phyloP scores from a whole-genome alignment of 495 filamentous ascomycete genomes.

The Pyronema domesticum region DNA sequence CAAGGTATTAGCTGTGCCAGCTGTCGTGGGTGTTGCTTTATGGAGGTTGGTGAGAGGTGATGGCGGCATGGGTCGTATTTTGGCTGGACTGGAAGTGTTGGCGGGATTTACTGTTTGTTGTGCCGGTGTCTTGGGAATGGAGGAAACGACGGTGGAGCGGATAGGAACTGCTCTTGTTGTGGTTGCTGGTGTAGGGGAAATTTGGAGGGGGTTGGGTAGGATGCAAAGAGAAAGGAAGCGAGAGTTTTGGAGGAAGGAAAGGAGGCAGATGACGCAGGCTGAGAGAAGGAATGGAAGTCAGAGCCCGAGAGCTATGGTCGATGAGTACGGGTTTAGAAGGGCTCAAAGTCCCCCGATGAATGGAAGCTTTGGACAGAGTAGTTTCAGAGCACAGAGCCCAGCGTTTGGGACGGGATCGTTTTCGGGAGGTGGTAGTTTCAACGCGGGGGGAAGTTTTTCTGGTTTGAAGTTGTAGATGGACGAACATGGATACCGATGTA shows the following conservation, averaged over 20 bases:
- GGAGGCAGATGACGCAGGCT: neutral
- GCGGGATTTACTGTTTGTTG: neutral
- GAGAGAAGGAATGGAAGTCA: conserved; percentile 5
- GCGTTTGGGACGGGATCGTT: too few relatives aligned
- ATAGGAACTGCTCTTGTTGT: neutral
- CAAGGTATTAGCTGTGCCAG: neutral
- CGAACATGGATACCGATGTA: too few relatives aligned
- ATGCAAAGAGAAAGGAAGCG: conserved; percentile 9
- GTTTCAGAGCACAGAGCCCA: too few relatives aligned
- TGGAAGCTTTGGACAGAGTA: too few relatives aligned
- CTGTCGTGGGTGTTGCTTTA: neutral
- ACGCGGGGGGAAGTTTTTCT: too few relatives aligned
- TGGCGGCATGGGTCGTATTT: neutral
- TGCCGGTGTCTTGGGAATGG: neutral
- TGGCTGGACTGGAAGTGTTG: neutral
- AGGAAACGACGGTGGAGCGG: too few relatives aligned
- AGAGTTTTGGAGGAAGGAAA: conserved; percentile 6
- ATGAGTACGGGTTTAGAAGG: neutral
- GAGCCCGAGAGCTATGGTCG: neutral
- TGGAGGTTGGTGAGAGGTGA: neutral
- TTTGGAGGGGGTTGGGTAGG: conserved; percentile 7
- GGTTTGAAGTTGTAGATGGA: too few relatives aligned
- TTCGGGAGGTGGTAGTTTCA: too few relatives aligned
- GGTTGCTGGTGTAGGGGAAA: neutral
- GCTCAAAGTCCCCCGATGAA: neutral